Percentiles rank a stretch among this genome's conserved stretches.
Conservation (phyloP, 345 rosid species). For the Salix purpurea region DNA sequence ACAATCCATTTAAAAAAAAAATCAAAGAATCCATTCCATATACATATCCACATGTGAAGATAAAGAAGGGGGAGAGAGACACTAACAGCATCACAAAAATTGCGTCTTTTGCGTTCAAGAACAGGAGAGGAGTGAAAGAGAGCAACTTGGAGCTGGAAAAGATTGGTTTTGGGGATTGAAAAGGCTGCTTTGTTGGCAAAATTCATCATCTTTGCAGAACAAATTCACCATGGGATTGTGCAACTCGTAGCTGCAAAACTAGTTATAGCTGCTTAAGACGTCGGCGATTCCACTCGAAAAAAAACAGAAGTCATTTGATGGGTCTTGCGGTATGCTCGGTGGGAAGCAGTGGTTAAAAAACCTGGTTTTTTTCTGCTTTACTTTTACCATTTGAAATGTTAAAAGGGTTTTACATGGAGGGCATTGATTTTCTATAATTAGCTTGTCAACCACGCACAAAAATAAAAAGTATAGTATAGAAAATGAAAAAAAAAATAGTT, state of each 20-base stretch:
- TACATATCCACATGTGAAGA: not conserved
- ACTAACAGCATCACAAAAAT: conserved; percentile 38
- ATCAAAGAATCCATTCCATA: not conserved
- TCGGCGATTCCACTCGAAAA: not conserved
- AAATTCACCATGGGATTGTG: not conserved
- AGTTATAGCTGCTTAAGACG: not conserved
- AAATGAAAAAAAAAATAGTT: no score
- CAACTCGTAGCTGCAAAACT: not conserved
- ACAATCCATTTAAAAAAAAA: not conserved
- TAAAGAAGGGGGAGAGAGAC: conserved; percentile 6
- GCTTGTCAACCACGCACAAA: no score
- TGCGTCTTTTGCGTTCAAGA: conserved; percentile 56
- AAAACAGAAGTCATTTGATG: not conserved
- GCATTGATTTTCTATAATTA: no score
- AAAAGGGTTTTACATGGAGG: no score
- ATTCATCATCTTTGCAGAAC: conserved; percentile 35
- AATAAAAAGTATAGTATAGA: no score
- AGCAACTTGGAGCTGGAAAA: conserved; percentile 25
- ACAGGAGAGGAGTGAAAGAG: conserved; percentile 63
- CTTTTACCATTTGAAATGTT: no score
- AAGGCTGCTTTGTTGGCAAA: conserved; percentile 37
- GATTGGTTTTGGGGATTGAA: conserved; percentile 32
- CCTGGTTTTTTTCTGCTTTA: no score
- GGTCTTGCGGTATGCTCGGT: no score
- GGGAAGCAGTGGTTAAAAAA: not conserved